phyloP scores from a whole-genome alignment of 345 rosid genomes.

The Ceriops tagal region DNA sequence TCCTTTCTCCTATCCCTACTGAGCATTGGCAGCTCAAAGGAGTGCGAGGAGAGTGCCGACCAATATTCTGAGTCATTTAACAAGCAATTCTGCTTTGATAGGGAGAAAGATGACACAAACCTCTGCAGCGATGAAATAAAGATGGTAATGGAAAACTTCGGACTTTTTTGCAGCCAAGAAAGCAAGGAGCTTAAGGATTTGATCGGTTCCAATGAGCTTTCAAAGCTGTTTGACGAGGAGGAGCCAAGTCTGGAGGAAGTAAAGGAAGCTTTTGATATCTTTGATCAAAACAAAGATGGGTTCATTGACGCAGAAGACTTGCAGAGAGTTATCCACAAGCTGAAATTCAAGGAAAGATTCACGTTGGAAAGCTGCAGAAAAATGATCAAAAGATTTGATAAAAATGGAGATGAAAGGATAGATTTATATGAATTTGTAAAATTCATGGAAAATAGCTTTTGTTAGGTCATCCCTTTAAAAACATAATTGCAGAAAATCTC shows the following conservation, averaged over 20 bases:
- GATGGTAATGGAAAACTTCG: conserved; percentile 59
- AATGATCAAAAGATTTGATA: conserved; percentile 64
- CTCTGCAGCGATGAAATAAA: conserved; percentile 51
- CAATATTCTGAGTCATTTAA: conserved; percentile 27
- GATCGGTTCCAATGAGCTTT: conserved; percentile 38
- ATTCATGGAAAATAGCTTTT: conserved; percentile 59
- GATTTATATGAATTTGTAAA: conserved; percentile 69
- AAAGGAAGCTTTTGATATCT: conserved; percentile 73
- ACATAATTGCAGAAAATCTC: background rate
- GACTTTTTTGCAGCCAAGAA: conserved; percentile 41
- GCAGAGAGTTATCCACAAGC: conserved; percentile 51
- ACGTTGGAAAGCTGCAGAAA: conserved; percentile 46
- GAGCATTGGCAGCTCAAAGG: conserved; percentile 14
- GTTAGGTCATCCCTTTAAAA: conserved; percentile 24
- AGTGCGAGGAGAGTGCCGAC: conserved; percentile 20
- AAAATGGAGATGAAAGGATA: conserved; percentile 54
- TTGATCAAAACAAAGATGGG: conserved; percentile 75
- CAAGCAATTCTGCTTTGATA: conserved; percentile 8
- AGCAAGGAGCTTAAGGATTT: conserved; percentile 35
- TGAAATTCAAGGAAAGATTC: conserved; percentile 53
- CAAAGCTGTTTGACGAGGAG: conserved; percentile 61
- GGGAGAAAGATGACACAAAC: conserved; percentile 23
- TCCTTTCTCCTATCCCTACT: conserved; percentile 29
- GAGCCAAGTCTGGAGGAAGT: conserved; percentile 77
- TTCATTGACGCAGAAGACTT: conserved; percentile 67